phyloP scores from a whole-genome alignment of 2,329 filamentous ascomycete genomes.

The Chaetomium sp. region DNA sequence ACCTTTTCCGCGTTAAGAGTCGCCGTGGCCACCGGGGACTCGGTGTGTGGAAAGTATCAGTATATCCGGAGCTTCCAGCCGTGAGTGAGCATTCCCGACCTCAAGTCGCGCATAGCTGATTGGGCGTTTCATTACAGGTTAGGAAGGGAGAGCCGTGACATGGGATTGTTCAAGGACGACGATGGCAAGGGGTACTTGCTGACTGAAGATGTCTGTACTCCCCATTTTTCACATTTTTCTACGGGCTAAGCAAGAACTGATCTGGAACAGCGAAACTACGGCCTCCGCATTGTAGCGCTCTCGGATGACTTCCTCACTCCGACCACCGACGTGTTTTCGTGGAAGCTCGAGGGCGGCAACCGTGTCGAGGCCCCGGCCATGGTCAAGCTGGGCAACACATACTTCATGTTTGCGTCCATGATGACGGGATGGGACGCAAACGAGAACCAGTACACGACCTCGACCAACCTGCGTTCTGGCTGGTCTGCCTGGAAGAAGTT shows the following conservation, averaged over 20 bases:
- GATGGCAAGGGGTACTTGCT: slow-evolving; percentile 63
- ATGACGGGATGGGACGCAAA: slow-evolving; percentile 62
- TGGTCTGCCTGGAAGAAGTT: slow-evolving; percentile 19
- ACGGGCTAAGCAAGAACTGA: neutral
- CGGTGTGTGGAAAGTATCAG: slow-evolving; percentile 55
- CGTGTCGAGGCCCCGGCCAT: slow-evolving; percentile 65
- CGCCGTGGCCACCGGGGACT: slow-evolving; percentile 61
- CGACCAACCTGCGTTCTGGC: slow-evolving; percentile 4
- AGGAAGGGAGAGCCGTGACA: slow-evolving; percentile 54
- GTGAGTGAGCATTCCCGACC: neutral
- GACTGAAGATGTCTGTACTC: slow-evolving; percentile 59
- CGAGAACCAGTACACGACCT: slow-evolving; percentile 51
- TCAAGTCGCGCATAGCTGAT: neutral
- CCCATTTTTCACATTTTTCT: neutral
- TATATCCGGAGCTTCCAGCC: slow-evolving; percentile 15
- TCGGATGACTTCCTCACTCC: slow-evolving; percentile 55
- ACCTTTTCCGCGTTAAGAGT: slow-evolving; percentile 64
- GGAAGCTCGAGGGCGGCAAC: slow-evolving; percentile 42
- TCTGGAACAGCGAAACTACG: slow-evolving; percentile 51
- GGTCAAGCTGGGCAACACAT: slow-evolving; percentile 63
- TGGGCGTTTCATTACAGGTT: slow-evolving; percentile 14
- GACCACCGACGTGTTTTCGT: slow-evolving; percentile 52
- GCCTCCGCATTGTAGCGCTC: slow-evolving; percentile 59
- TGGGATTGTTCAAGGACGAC: slow-evolving; percentile 63
- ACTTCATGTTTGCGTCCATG: slow-evolving; percentile 65